phyloP scores from a whole-genome alignment of 768 basidiomycete species.

The Leccinum subgranulosum region DNA sequence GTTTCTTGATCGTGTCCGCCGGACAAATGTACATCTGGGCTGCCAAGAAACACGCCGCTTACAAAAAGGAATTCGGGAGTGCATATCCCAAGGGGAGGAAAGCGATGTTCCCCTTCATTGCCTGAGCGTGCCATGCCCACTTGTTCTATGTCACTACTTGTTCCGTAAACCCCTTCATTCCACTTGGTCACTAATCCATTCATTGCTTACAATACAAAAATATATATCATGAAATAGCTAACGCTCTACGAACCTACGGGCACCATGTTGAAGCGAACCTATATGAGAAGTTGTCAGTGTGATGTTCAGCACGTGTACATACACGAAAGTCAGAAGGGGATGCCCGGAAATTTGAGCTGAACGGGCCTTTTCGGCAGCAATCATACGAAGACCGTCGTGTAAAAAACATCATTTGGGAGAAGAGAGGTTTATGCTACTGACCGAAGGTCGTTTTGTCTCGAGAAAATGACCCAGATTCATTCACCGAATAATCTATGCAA shows the following conservation, averaged over 20 bases:
- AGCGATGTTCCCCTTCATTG: constrained; percentile 70
- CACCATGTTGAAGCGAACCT: not conserved
- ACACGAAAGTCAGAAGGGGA: constrained; percentile 54
- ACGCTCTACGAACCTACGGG: not conserved
- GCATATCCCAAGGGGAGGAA: constrained; percentile 74
- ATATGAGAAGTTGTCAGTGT: not conserved
- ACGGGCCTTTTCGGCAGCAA: constrained; percentile 78
- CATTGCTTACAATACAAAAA: not conserved
- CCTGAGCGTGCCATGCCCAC: constrained; percentile 1
- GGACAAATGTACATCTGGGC: constrained; percentile 86
- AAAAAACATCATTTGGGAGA: constrained; percentile 1
- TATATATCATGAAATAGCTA: not conserved
- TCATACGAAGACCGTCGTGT: constrained; percentile 68
- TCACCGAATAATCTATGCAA: not conserved
- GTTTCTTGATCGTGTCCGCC: constrained; percentile 62
- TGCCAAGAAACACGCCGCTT: constrained; percentile 80
- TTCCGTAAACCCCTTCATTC: not conserved
- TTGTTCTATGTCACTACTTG: not conserved
- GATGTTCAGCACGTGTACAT: not conserved
- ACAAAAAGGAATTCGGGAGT: constrained; percentile 92
- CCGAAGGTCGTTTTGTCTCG: not conserved
- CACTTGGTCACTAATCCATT: not conserved
- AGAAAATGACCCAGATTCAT: not conserved
- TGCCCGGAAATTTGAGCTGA: constrained; percentile 78
- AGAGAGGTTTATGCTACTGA: not conserved